Conservation (phyloP, 345 rosid species). For the Anastatica hierochuntica region DNA sequence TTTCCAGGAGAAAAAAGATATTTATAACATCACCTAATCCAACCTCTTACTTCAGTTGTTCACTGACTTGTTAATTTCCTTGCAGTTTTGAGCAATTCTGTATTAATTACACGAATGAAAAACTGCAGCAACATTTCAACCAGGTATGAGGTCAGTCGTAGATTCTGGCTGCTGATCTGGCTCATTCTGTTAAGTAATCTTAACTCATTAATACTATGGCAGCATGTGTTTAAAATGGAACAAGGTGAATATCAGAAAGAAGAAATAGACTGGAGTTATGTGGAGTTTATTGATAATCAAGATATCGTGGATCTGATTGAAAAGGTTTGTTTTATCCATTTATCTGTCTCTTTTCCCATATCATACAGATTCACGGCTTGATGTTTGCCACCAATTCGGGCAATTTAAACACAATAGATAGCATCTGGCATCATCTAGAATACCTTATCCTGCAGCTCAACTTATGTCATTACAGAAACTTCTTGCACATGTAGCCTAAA, state of each 20-base stretch:
- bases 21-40: conserved; percentile 1
- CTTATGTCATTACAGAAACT: too few relatives aligned
- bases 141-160: conserved; percentile 69
- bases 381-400: too few relatives aligned
- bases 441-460: too few relatives aligned
- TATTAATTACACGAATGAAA: conserved; percentile 86
- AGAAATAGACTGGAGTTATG: too few relatives aligned
- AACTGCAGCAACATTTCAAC: conserved; percentile 97
- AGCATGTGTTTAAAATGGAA: conserved; percentile 92
- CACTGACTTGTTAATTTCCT: conserved; percentile 8
- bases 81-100: conserved; percentile 93
- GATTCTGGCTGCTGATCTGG: conserved; percentile 19
- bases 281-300: conserved; percentile 82
- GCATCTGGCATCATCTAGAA: too few relatives aligned
- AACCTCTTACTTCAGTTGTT: conserved; percentile 3
- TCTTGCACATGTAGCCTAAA: too few relatives aligned
- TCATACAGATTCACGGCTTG: background rate
- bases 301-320: conserved; percentile 83
- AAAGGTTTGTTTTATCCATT: conserved; percentile 42
- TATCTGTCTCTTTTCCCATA: background rate
- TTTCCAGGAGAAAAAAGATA: background rate
- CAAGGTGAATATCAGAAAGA: conserved; percentile 64
- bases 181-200: conserved; percentile 24
- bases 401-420: too few relatives aligned
- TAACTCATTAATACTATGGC: conserved; percentile 24